Base-by-base conservation (phyloP, 257 asterid genomes). In the Misopates orontium region DNA sequence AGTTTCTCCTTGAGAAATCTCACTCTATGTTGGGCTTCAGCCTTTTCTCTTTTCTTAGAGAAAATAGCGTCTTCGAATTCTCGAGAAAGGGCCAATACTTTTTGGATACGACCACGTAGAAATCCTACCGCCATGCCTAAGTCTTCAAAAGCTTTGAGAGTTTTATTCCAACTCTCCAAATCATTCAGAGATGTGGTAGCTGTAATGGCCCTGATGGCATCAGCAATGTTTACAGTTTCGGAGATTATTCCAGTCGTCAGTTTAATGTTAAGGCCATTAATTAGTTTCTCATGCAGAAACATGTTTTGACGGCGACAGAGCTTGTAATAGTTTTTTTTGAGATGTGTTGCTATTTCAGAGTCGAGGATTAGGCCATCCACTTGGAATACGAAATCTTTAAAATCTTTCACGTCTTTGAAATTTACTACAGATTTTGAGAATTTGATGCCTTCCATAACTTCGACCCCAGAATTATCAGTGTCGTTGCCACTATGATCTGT, bases 51-150 rank as follows among this genome's bases (percentile, higher is more conserved):
- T 19, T 32, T 74, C 89, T 79, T 84, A 36, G 49, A 41, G 7
- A 51, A 71, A 10, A 83, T 45, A 7, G 2, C 5, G 28, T 65
- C 74, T 32, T 9, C 36, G 7, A 44, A 61, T 24, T 83, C 80
- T 21, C 39, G 31, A 19, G 63, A 48, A 52, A 78, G 57, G 7
- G 67, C 68, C 3, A 68, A 63, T 1, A 89, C 73, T 62, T 71
- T 78, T 10, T 53, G 59, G 25, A 89, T 64, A 25, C 89, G 75
- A 3, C 69, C 54, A 0, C 85, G 90, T 5, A 86, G 72, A 65
- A 91, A 89, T 25, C 92, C 95, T 14, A 87, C 90, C 15, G 0
- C 32, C 95, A 89, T 82, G 8, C 96, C 98, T 52, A 89, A 72
- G 69, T 69, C 90, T 73, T 76, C 85, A 0, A 85, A 89, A 0